Percentiles rank a stretch among this genome's conserved stretches.
phyloP scores from a whole-genome alignment of 164 flowering plant genomes.

The Nymphaea thermarum region DNA sequence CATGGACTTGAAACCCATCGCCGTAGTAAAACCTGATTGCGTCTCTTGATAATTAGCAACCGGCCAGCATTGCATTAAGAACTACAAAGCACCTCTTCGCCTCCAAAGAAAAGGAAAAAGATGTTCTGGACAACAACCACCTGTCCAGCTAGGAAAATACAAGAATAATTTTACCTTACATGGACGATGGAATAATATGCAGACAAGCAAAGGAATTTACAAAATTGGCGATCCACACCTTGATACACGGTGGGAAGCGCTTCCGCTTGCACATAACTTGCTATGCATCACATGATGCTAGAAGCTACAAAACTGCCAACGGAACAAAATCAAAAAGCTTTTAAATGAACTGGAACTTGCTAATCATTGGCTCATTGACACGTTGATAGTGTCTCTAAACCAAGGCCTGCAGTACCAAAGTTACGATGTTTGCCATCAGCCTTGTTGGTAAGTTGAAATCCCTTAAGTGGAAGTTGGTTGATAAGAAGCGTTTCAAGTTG shows the following conservation, averaged over 20 bases:
- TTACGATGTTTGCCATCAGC: slow-evolving; percentile 95
- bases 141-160: background rate
- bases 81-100: too few relatives aligned
- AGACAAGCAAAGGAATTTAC: background rate
- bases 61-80: too few relatives aligned
- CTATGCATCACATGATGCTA: background rate
- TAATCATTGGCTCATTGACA: slow-evolving; percentile 11
- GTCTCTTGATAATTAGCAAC: too few relatives aligned
- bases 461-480: slow-evolving; percentile 66
- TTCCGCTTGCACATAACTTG: background rate
- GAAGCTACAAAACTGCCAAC: background rate
- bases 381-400: slow-evolving; percentile 22
- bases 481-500: slow-evolving; percentile 83
- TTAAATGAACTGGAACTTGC: background rate
- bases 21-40: too few relatives aligned
- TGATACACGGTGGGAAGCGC: background rate
- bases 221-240: background rate
- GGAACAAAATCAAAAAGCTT: background rate
- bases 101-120: background rate
- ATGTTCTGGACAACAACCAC: background rate
- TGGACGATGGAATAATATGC: background rate
- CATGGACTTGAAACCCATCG: background rate
- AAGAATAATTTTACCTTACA: background rate
- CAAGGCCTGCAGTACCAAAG: slow-evolving; percentile 49
- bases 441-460: slow-evolving; percentile 53